A percentile compares a stretch with the other conserved stretches of the same genome.
phyloP scores from a whole-genome alignment of 2,329 filamentous ascomycete species.

The Trichoderma guizhouense region DNA sequence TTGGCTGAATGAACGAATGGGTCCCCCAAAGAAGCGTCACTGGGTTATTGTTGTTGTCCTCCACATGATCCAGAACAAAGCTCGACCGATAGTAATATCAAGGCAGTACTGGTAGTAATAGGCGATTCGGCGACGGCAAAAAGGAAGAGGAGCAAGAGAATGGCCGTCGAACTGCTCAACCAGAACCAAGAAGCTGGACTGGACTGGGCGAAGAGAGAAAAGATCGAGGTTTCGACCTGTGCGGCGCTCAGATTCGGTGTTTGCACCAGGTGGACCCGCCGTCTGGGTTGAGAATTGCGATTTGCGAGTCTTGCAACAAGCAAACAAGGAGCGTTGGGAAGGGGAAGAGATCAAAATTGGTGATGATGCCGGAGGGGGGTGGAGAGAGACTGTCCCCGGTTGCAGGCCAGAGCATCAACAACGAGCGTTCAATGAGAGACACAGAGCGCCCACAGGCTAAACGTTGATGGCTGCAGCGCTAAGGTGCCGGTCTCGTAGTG shows the following conservation, averaged over 20 bases:
- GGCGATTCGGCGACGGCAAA: neutral
- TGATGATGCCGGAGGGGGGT: neutral
- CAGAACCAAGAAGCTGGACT: neutral
- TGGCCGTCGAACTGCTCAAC: neutral
- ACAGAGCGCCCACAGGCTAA: neutral
- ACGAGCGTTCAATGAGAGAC: neutral
- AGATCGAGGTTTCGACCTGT: neutral
- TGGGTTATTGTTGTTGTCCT: neutral
- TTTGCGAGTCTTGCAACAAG: neutral
- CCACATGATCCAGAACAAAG: conserved; percentile 2
- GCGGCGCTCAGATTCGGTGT: neutral
- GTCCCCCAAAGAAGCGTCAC: conserved; percentile 1
- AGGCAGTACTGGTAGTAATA: neutral
- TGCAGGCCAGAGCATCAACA: neutral
- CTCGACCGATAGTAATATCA: neutral
- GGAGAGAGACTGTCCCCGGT: neutral
- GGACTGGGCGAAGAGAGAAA: neutral
- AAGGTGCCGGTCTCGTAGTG: neutral
- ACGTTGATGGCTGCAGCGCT: conserved; percentile 16
- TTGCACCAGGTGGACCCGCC: conserved; percentile 15
- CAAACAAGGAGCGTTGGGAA: conserved; percentile 3
- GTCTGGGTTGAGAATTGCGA: conserved; percentile 4
- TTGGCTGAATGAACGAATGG: conserved; percentile 9
- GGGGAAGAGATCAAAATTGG: conserved; percentile 7
- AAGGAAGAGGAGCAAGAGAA: neutral